Percentiles rank a stretch among this genome's conserved stretches.
These are phyloP conservation scores for Castanea sativa DNA, from an alignment of 306 rosid genomes.

Conservation along the genomic window DNA sequence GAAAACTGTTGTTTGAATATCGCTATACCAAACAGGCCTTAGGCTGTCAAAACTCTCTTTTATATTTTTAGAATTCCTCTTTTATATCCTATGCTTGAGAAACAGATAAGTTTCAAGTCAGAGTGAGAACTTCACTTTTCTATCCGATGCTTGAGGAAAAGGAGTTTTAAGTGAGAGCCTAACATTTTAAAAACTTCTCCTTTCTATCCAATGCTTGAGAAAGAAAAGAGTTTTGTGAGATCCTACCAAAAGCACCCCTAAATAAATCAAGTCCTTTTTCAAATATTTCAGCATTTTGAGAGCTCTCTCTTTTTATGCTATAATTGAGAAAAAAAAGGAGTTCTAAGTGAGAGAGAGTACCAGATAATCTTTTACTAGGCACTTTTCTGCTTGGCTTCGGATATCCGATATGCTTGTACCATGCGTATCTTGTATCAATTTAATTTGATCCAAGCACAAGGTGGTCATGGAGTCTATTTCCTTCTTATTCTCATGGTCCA, in stretches of 20 bases:
- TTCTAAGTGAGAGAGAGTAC: slow-evolving; percentile 26
- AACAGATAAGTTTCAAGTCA: too few relatives aligned
- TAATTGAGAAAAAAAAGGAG: slow-evolving; percentile 1
- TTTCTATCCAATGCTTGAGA: too few relatives aligned
- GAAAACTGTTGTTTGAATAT: too few relatives aligned
- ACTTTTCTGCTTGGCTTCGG: slow-evolving; percentile 57
- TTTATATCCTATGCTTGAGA: too few relatives aligned
- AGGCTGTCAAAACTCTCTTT: too few relatives aligned
- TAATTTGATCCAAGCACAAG: slow-evolving; percentile 52
- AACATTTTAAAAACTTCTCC: too few relatives aligned
- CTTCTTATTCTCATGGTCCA: slow-evolving; percentile 65
- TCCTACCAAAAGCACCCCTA: neutral
- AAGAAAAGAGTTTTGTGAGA: neutral
- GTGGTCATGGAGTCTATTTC: slow-evolving; percentile 57
- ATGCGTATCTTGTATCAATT: slow-evolving; percentile 51
- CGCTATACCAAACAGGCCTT: too few relatives aligned
- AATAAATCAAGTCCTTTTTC: neutral
- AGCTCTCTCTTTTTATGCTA: neutral
- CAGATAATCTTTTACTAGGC: slow-evolving; percentile 65
- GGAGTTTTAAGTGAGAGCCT: too few relatives aligned
- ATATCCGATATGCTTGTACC: slow-evolving; percentile 50
- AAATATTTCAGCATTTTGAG: neutral
- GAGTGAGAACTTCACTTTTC: too few relatives aligned
- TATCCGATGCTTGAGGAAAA: too few relatives aligned
- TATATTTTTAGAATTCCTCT: too few relatives aligned